These are phyloP conservation scores for Flueggea neowawraea DNA, from an alignment of 441 rosid species.

Conservation along the genomic window DNA sequence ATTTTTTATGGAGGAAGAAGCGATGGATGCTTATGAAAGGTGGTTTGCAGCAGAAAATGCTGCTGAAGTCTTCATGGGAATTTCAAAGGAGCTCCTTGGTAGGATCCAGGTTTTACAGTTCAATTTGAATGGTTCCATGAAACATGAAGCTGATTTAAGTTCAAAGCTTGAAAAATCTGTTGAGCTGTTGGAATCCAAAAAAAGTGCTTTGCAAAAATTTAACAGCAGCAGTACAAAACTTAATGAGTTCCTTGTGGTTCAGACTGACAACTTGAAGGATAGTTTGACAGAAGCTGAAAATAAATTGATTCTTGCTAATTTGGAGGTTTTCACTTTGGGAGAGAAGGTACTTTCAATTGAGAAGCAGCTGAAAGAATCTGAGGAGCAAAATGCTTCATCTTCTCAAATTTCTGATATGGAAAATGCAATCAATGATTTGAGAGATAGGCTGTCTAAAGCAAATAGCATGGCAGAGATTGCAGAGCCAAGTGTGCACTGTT, in stretches of 20 bases:
- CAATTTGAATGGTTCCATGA: slow-evolving; percentile 53
- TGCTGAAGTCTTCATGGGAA: slow-evolving; percentile 61
- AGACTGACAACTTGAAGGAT: slow-evolving; percentile 48
- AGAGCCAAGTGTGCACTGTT: slow-evolving; percentile 43
- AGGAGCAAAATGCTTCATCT: slow-evolving; percentile 12
- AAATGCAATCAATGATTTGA: slow-evolving; percentile 35
- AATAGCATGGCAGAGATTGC: slow-evolving; percentile 49
- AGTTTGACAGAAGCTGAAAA: slow-evolving; percentile 59
- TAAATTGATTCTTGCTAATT: slow-evolving; percentile 41
- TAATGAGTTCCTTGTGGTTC: slow-evolving; percentile 38
- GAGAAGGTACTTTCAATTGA: slow-evolving; percentile 54
- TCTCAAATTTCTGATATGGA: slow-evolving; percentile 23
- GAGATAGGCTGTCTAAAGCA: slow-evolving; percentile 35
- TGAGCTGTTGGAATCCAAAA: slow-evolving; percentile 54
- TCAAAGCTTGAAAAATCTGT: slow-evolving; percentile 42
- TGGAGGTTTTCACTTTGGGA: slow-evolving; percentile 48
- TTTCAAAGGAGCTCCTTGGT: slow-evolving; percentile 62
- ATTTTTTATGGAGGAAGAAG: slow-evolving; percentile 62
- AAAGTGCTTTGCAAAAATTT: slow-evolving; percentile 46
- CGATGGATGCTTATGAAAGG: slow-evolving; percentile 43
- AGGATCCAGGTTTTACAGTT: slow-evolving; percentile 64
- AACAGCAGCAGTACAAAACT: slow-evolving; percentile 42
- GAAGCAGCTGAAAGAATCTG: slow-evolving; percentile 53
- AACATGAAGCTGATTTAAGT: slow-evolving; percentile 53
- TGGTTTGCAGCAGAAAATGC: slow-evolving; percentile 73